Evolutionary conservation across 2,329 filamentous ascomycete species (phyloP).

Genomic region (Microcyclospora pomicola): DNA sequence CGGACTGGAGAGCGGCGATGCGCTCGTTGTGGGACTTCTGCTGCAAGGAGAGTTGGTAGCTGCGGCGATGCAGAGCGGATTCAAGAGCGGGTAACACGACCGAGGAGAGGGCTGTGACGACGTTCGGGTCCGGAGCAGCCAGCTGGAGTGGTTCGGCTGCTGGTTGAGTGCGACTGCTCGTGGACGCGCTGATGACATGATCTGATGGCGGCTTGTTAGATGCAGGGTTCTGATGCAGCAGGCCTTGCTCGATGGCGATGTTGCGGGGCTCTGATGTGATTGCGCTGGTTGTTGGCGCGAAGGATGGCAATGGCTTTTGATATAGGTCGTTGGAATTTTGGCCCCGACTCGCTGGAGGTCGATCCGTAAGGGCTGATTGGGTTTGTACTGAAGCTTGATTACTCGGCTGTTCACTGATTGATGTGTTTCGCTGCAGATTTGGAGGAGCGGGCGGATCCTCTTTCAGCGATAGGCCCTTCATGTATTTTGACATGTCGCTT

Average conservation of each 20-base stretch:
- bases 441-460: constrained; percentile 19
- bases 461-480: constrained; percentile 21
- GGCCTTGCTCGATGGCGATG: not conserved
- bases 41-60: constrained; percentile 43
- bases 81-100: constrained; percentile 90
- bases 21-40: constrained; percentile 25
- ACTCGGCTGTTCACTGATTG: not conserved
- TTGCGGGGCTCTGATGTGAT: not conserved
- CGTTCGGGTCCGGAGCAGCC: constrained; percentile 28
- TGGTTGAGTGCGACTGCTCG: not conserved
- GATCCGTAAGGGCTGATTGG: not conserved
- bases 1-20: constrained; percentile 23
- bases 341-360: constrained; percentile 1
- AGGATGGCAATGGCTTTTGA: constrained; percentile 22
- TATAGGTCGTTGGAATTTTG: constrained; percentile 15
- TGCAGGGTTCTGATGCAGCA: not conserved
- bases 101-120: constrained; percentile 69
- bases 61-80: constrained; percentile 71
- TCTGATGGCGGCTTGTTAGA: not conserved
- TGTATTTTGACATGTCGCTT: constrained; percentile 28
- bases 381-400: not conserved
- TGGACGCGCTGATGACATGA: too few relatives aligned
- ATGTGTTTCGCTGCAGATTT: constrained; percentile 8
- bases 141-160: not conserved
- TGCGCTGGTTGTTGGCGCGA: constrained; percentile 9